Evolutionary conservation across 805 yeast species (phyloP), one percentile per base, ranked within the genome.

Genomic region (Candida insectorum): DNA sequence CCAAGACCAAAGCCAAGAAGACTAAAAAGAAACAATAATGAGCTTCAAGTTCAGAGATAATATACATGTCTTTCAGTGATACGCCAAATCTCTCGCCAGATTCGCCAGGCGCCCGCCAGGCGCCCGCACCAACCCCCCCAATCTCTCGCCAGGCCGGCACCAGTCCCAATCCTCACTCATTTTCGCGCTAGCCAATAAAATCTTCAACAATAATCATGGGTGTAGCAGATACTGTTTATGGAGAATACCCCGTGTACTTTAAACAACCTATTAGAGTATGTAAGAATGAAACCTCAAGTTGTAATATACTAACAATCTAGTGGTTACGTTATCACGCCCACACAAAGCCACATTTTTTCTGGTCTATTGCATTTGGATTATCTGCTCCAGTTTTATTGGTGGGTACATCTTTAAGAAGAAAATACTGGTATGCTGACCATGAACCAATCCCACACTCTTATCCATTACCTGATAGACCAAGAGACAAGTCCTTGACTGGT

Each of bases 271-370:
- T 77, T 21, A 77, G 79, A 54, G 83, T 77, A 70, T 42, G 83
- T 73, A 34, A 24, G n/a, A 24, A 24, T 12, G 6, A 12, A 12
- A 10, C 26, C n/a, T 24, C 10, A 24, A 24, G n/a, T n/a, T n/a
- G n/a, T n/a, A n/a, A n/a, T 6, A 28, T 47, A 51, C 56, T 51
- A 56, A 49, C 54, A 9, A 37, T 32, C n/a, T 43, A 77, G 83
- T 79, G 85, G 85, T 58, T 71, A 45, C 81, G 89, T 56, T 83
- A 77, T 62, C 80, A 79, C 47, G 84, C 89, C 16, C 82, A 83
- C 62, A 75, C 75, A 45, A 77, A 78, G 54, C 94, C 94, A 26
- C 86, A 83, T 60, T 65, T 82, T 43, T 79, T 83, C 54, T 78
- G 71, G 51, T 68, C 87, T 18, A 71, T 77, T 14, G 67, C 69